phyloP scores from a whole-genome alignment of 176 grass and related monocot species.

The maize (Zea mays) region DNA sequence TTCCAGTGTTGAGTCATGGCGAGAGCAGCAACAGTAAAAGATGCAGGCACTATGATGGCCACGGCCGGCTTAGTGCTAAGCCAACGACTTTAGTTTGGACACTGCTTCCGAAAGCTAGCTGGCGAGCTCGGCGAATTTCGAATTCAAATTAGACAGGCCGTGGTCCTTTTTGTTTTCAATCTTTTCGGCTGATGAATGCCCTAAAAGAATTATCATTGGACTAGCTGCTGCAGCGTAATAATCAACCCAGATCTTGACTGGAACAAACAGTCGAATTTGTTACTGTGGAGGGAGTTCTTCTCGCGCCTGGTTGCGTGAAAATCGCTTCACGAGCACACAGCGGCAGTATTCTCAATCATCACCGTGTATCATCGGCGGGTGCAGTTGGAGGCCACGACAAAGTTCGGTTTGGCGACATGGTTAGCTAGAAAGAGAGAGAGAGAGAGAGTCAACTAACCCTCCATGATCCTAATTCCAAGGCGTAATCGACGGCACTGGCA shows the following conservation, averaged over 20 bases:
- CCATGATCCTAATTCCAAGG: constrained; percentile 22
- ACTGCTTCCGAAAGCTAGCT: neutral
- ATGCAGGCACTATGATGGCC: neutral
- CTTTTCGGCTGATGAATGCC: too few relatives aligned
- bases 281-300: too few relatives aligned
- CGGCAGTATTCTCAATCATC: too few relatives aligned
- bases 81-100: too few relatives aligned
- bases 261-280: too few relatives aligned
- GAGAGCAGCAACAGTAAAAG: constrained; percentile 25
- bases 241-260: too few relatives aligned
- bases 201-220: too few relatives aligned
- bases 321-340: neutral
- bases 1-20: constrained; percentile 31
- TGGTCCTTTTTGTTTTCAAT: neutral
- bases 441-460: constrained; percentile 32
- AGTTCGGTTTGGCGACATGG: too few relatives aligned
- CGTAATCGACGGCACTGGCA: neutral
- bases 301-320: neutral
- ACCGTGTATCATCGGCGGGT: too few relatives aligned
- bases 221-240: too few relatives aligned
- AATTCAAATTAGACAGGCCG: constrained; percentile 14
- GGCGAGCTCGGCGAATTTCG: constrained; percentile 14
- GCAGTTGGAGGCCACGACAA: too few relatives aligned
- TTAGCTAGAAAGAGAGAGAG: neutral
- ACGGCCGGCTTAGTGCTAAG: constrained; percentile 29